Percentiles rank a stretch among this genome's conserved stretches.
phyloP scores from a whole-genome alignment of 2,329 filamentous ascomycete genomes.

The Epicoccum sorghinum region DNA sequence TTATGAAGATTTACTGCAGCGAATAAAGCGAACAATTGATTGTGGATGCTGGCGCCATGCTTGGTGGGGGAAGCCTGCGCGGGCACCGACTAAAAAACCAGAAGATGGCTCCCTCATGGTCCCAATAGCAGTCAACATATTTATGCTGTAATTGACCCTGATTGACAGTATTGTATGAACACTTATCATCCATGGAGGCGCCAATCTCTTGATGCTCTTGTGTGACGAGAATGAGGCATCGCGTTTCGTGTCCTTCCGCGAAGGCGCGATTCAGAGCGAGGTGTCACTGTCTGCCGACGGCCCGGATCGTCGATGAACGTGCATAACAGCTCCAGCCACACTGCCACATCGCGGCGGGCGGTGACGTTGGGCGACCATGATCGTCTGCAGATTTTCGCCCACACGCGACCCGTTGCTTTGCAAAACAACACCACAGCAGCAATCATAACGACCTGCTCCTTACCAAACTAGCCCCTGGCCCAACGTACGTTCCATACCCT shows the following conservation, averaged over 20 bases:
- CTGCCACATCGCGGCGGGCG: neutral
- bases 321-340: constrained; percentile 12
- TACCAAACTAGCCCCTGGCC: neutral
- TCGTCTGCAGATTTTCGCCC: constrained; percentile 9
- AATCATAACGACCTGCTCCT: neutral
- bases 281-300: constrained; percentile 2
- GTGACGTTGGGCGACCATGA: constrained; percentile 17
- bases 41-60: no score
- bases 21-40: no score
- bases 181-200: no score
- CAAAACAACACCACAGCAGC: constrained; percentile 9
- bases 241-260: neutral
- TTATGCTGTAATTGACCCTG: no score
- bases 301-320: constrained; percentile 14
- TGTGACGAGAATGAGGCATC: no score
- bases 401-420: constrained; percentile 7
- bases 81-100: no score
- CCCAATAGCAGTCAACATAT: no score
- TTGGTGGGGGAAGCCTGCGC: no score
- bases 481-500: constrained; percentile 5
- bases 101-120: no score
- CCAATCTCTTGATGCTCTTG: no score
- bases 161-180: no score
- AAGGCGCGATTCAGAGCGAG: neutral
- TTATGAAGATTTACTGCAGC: no score